Conservation (phyloP, 2,329 filamentous ascomycete genomes). For the Cryoendolithus antarcticus region DNA sequence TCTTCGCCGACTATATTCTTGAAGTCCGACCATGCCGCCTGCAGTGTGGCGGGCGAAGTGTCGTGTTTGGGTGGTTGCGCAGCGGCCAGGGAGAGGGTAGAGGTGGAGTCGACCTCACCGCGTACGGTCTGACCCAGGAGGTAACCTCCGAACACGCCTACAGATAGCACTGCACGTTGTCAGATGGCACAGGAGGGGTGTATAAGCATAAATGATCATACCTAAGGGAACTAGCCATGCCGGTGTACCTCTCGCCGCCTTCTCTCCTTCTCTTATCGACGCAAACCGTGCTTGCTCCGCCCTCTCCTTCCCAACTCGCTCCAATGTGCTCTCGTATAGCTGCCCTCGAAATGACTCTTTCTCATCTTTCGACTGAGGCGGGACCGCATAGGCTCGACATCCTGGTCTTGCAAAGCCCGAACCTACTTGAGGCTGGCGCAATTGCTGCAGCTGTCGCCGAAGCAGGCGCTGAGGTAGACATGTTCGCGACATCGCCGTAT, state of each 20-base stretch:
- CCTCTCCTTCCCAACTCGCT: constrained; percentile 46
- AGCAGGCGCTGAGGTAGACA: constrained; percentile 6
- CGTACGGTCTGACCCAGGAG: constrained; percentile 42
- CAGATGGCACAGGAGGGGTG: constrained; percentile 2
- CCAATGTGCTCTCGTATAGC: constrained; percentile 48
- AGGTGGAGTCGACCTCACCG: constrained; percentile 32
- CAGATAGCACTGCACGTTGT: constrained; percentile 34
- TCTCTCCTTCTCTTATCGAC: constrained; percentile 21
- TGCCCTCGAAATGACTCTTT: constrained; percentile 44
- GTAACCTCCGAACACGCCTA: constrained; percentile 42
- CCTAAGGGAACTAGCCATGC: constrained; percentile 21
- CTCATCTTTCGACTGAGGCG: constrained; percentile 25
- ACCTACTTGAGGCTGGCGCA: not conserved
- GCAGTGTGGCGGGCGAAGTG: constrained; percentile 43
- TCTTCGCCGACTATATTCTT: constrained; percentile 49
- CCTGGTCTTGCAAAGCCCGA: constrained; percentile 1
- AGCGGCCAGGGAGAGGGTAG: constrained; percentile 43
- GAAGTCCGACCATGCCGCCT: constrained; percentile 54
- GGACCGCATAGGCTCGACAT: constrained; percentile 23
- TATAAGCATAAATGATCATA: constrained; percentile 6
- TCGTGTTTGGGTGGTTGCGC: constrained; percentile 41
- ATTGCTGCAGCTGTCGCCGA: constrained; percentile 8
- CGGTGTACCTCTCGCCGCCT: constrained; percentile 15
- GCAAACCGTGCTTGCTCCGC: constrained; percentile 42
- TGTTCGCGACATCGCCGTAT: not conserved